Conservation (phyloP, 2,329 filamentous ascomycete species). For the Pyrenophora tritici-repentis region DNA sequence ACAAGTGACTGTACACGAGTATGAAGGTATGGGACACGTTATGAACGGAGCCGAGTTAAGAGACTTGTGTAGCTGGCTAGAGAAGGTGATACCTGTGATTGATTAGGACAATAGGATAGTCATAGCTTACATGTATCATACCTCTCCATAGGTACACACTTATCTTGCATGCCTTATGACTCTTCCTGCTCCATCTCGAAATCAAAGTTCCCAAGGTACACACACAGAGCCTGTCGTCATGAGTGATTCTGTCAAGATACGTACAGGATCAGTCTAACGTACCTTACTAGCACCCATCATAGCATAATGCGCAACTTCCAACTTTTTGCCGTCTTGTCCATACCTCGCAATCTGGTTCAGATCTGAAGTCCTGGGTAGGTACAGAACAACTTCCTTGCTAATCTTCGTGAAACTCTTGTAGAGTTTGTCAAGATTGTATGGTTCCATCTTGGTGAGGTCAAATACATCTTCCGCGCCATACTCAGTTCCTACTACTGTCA, state of each 20-base stretch:
- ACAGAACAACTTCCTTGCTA: conserved; percentile 68
- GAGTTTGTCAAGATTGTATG: conserved; percentile 66
- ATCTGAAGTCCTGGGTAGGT: conserved; percentile 68
- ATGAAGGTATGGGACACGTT: conserved; percentile 56
- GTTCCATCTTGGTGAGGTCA: conserved; percentile 83
- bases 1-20: conserved; percentile 51
- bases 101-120: not conserved
- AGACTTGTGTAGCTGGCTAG: conserved; percentile 53
- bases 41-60: conserved; percentile 51
- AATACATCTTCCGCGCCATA: conserved; percentile 74
- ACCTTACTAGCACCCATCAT: conserved; percentile 89
- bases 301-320: conserved; percentile 73
- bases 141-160: not conserved
- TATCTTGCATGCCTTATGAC: not conserved
- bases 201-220: conserved; percentile 61
- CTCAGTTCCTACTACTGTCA: conserved; percentile 57
- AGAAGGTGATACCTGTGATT: conserved; percentile 46
- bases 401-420: conserved; percentile 48
- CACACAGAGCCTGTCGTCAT: conserved; percentile 57
- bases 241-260: not conserved
- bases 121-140: no score
- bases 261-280: conserved; percentile 7
- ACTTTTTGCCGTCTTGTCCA: conserved; percentile 37
- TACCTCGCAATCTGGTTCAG: conserved; percentile 47
- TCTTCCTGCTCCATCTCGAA: conserved; percentile 33